Evolutionary conservation across 2,329 filamentous ascomycete genomes (phyloP), one percentile per base, ranked within the genome.

Genomic region (Parastagonospora avenae): DNA sequence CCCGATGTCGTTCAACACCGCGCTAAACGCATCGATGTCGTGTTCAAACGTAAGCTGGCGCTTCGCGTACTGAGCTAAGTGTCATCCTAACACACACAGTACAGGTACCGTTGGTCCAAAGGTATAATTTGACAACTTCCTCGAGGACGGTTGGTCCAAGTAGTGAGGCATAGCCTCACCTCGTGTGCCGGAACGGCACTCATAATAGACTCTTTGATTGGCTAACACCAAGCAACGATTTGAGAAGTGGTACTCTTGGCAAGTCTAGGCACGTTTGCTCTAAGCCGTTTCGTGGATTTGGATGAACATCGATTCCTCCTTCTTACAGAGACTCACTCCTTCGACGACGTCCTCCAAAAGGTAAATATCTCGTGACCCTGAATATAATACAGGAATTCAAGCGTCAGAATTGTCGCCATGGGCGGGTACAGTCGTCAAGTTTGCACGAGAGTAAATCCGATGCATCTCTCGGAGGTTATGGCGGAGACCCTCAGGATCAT

Each of bases 171-270:
- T 24, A 24, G 27, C 39, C 42, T 19, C 46, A 37, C 8, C 16
- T n/a, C 15, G n/a, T 8, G 7, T 28, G 8, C 37, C 10, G 9
- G 4, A n/a, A n/a, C n/a, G 39, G 40, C 46, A 44, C n/a, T 49
- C 15, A 9, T 38, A 44, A 40, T 42, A 49, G 16, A 38, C 31
- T 12, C 41, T 19, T n/a, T 41, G 41, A 4, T 43, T 29, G 9
- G 46, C 35, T 24, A 49, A 49, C 4, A 28, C 39, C 2, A 49
- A 32, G 14, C 32, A 19, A 19, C 31, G 30, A 11, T 38, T 31
- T 4, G 46, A 49, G 11, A 49, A 40, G 3, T 37, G 15, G 8
- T 40, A 32, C 35, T 49, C 46, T 44, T 49, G 40, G 36, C 43
- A 45, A 2, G 42, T 45, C 42, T 32, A 45, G 4, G 15, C 42